These are phyloP conservation scores for Penicillium canariense DNA, from an alignment of 495 filamentous ascomycete species.

Conservation along the genomic window DNA sequence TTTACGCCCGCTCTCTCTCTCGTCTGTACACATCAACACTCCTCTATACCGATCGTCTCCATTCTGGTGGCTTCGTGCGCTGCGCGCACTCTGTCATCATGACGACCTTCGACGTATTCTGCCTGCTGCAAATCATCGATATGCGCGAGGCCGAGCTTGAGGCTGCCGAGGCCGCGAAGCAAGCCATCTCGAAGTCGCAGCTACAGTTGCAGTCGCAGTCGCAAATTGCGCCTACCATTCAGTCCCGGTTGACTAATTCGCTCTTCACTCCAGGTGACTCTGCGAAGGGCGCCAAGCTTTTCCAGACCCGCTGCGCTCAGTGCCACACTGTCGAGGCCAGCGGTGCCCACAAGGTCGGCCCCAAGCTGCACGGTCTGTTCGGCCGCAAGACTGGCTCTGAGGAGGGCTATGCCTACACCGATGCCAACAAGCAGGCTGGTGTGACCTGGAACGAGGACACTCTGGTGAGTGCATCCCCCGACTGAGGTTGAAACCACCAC, in stretches of 20 bases:
- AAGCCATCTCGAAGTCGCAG: not conserved
- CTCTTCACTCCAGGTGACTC: conserved; percentile 65
- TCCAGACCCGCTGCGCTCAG: conserved; percentile 98
- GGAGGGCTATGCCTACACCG: conserved; percentile 95
- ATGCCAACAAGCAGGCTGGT: conserved; percentile 98
- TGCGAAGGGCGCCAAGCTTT: conserved; percentile 98
- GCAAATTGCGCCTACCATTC: not conserved
- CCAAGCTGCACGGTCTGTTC: conserved; percentile 95
- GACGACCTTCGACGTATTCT: conserved; percentile 33
- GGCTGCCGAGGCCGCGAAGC: conserved; percentile 13
- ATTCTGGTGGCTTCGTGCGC: not conserved
- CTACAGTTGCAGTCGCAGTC: conserved; percentile 8
- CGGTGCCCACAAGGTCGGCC: conserved; percentile 96
- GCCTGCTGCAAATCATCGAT: conserved; percentile 22
- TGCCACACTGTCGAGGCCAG: conserved; percentile 90
- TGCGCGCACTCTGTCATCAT: conserved; percentile 17
- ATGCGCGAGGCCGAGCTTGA: conserved; percentile 32
- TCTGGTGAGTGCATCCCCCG: conserved; percentile 59
- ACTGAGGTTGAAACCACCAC: not conserved
- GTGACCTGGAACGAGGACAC: conserved; percentile 83
- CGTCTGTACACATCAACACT: not conserved
- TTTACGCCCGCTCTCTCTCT: not conserved
- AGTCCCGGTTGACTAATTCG: conserved; percentile 27
- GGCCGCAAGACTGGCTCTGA: conserved; percentile 90
- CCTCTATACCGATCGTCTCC: not conserved